Percentiles rank a stretch among this genome's conserved stretches.
These are phyloP conservation scores for Fraxinus cuspidata DNA, from an alignment of 257 asterid species.

Conservation along the genomic window DNA sequence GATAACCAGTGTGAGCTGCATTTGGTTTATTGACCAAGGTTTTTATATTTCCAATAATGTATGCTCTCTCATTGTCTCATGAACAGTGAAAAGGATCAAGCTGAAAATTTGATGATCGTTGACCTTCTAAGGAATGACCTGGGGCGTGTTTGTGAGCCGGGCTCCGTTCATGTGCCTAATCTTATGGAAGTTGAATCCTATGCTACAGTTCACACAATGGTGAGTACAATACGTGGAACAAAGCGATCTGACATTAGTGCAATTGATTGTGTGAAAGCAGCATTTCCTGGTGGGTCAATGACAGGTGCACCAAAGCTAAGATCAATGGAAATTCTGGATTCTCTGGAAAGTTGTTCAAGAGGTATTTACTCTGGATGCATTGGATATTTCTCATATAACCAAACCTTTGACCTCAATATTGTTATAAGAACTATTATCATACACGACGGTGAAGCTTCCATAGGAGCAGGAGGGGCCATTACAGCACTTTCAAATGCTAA, in stretches of 20 bases:
- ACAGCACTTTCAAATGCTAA: slow-evolving; percentile 77
- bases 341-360: slow-evolving; percentile 75
- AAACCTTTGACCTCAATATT: slow-evolving; percentile 88
- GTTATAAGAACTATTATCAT: slow-evolving; percentile 77
- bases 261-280: slow-evolving; percentile 79
- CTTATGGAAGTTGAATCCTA: slow-evolving; percentile 96
- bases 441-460: slow-evolving; percentile 72
- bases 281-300: slow-evolving; percentile 99
- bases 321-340: slow-evolving; percentile 91
- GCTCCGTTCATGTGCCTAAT: slow-evolving; percentile 87
- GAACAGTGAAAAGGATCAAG: slow-evolving; percentile 96
- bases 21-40: background rate
- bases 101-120: slow-evolving; percentile 96
- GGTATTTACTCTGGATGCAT: slow-evolving; percentile 96
- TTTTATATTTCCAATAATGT: background rate
- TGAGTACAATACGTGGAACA: slow-evolving; percentile 80
- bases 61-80: background rate
- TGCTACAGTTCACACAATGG: slow-evolving; percentile 97
- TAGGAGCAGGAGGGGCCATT: slow-evolving; percentile 98
- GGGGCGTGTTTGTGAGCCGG: slow-evolving; percentile 98
- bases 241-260: slow-evolving; percentile 59
- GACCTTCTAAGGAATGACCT: slow-evolving; percentile 94
- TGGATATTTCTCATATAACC: slow-evolving; percentile 86
- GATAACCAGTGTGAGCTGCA: background rate
- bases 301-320: slow-evolving; percentile 98